phyloP scores from a whole-genome alignment of 2,329 filamentous ascomycete species.

The Fusarium sp. region DNA sequence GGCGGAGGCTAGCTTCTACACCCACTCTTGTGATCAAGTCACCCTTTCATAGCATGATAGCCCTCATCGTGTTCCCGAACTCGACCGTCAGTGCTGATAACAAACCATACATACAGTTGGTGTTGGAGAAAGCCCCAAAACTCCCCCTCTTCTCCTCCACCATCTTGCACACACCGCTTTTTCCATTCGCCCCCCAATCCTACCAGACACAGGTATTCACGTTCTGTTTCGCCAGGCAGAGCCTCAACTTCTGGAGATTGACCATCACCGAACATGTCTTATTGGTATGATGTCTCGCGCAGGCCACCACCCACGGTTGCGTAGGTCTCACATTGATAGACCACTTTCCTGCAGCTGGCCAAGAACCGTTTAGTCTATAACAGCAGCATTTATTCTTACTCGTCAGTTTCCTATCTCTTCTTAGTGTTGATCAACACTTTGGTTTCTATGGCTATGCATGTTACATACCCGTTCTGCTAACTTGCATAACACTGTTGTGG shows the following conservation, averaged over 20 bases:
- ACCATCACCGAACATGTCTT: background rate
- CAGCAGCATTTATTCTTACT: slow-evolving; percentile 13
- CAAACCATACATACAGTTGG: slow-evolving; percentile 1
- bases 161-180: slow-evolving; percentile 46
- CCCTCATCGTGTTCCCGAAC: slow-evolving; percentile 20
- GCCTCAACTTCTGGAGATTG: slow-evolving; percentile 36
- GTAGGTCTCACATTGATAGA: slow-evolving; percentile 9
- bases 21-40: slow-evolving; percentile 14
- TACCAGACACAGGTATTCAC: slow-evolving; percentile 5
- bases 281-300: slow-evolving; percentile 11
- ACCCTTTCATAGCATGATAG: slow-evolving; percentile 12
- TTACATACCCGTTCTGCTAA: slow-evolving; percentile 15
- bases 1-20: slow-evolving; percentile 25
- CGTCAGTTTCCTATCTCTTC: slow-evolving; percentile 10
- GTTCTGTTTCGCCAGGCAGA: slow-evolving; percentile 29
- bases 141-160: slow-evolving; percentile 43
- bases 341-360: background rate
- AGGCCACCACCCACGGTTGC: slow-evolving; percentile 15
- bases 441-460: slow-evolving; percentile 14
- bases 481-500: slow-evolving; percentile 20
- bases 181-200: slow-evolving; percentile 34
- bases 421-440: slow-evolving; percentile 4
- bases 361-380: slow-evolving; percentile 10
- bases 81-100: slow-evolving; percentile 29
- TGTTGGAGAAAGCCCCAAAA: slow-evolving; percentile 30